These are phyloP conservation scores for Ceratocystis alfenasii DNA, from an alignment of 2,329 filamentous ascomycete species.

Conservation along the genomic window DNA sequence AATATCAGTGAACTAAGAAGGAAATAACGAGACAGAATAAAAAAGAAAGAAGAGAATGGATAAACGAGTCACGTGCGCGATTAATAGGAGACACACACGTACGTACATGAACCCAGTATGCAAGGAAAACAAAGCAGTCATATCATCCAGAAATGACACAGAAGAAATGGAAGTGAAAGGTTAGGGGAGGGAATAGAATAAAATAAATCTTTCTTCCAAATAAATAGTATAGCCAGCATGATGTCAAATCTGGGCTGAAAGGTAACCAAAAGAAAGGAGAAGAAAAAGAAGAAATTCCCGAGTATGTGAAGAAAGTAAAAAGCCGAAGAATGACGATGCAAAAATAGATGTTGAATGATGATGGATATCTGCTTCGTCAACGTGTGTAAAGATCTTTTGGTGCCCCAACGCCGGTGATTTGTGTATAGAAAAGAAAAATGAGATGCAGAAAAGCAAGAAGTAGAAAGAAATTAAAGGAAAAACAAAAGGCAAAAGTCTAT, in stretches of 20 bases:
- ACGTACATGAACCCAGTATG: conserved; percentile 4
- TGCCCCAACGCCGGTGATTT: conserved; percentile 7
- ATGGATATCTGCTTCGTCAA: conserved; percentile 5
- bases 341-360: conserved; percentile 7
- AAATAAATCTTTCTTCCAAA: background rate
- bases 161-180: background rate
- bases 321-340: conserved; percentile 2
- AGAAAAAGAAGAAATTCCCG: conserved; percentile 9
- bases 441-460: conserved; percentile 11
- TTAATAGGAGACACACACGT: too few relatives aligned
- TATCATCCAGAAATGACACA: background rate
- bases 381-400: background rate
- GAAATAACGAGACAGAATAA: background rate
- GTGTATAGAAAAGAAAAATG: conserved; percentile 9
- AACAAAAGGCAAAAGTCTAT: conserved; percentile 25
- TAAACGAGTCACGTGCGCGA: too few relatives aligned
- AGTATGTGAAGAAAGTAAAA: background rate
- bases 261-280: conserved; percentile 4
- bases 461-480: conserved; percentile 24
- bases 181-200: background rate
- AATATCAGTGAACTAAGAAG: background rate
- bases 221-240: conserved; percentile 1
- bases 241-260: background rate
- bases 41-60: conserved; percentile 11
- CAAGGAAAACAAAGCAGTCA: background rate